Conservation (phyloP, 495 filamentous ascomycete genomes). For the Parachaetomium inaequale region DNA sequence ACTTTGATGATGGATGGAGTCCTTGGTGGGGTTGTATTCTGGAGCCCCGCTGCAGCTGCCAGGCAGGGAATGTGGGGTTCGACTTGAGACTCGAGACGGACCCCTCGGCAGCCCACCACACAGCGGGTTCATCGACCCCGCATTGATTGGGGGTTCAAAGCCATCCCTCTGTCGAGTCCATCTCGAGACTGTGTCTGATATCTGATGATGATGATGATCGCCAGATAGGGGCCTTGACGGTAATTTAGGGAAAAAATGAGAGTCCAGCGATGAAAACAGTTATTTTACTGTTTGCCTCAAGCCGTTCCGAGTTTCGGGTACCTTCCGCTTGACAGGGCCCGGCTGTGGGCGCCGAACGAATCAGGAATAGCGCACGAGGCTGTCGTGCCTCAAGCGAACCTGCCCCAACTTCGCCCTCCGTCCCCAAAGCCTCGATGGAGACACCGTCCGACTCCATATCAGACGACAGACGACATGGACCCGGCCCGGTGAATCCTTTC, state of each 20-base stretch:
- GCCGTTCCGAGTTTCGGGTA: not conserved
- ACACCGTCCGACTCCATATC: not conserved
- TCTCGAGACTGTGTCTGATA: not conserved
- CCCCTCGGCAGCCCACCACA: not conserved
- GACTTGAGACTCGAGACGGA: not conserved
- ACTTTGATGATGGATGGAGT: too few species aligned
- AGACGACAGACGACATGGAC: not conserved
- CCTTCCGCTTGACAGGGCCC: not conserved
- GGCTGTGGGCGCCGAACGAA: not conserved
- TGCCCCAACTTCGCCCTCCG: not conserved
- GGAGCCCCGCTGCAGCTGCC: not conserved
- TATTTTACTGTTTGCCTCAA: not conserved
- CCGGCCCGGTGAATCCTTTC: not conserved
- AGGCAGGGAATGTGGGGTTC: not conserved
- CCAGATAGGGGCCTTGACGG: too few species aligned
- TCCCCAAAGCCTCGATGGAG: not conserved
- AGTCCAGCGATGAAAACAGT: not conserved
- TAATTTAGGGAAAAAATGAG: too few species aligned
- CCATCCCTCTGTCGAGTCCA: not conserved
- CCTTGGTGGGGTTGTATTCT: too few species aligned
- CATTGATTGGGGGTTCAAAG: not conserved
- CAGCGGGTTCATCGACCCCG: not conserved
- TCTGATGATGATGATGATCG: not conserved
- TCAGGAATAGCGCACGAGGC: conserved; percentile 3
- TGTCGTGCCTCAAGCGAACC: not conserved